These are phyloP conservation scores for Zygoascus tannicola DNA, from an alignment of 805 yeast genomes.

Conservation along the genomic window DNA sequence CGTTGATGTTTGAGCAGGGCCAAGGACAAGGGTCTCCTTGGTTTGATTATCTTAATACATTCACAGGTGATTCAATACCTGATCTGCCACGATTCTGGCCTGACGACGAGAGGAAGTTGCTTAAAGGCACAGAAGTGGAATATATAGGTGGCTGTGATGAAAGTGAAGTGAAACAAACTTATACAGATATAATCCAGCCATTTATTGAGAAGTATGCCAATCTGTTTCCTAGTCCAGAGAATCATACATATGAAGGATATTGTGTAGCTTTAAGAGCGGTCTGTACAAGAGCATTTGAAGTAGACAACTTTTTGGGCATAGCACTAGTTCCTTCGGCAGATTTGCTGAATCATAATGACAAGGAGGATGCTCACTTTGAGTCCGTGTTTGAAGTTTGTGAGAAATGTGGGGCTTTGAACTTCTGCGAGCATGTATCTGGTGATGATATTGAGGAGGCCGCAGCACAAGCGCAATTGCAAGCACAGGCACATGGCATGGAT, in stretches of 20 bases:
- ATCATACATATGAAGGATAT: conserved; percentile 24
- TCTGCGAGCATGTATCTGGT: conserved; percentile 32
- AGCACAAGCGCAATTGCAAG: too few species aligned
- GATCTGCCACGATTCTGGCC: conserved; percentile 62
- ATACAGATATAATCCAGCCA: conserved; percentile 29
- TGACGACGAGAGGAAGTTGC: conserved; percentile 32
- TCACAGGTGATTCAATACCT: conserved; percentile 6
- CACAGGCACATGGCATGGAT: too few species aligned
- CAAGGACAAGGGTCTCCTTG: conserved; percentile 67
- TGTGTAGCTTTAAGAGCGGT: conserved; percentile 48
- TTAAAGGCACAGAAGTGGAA: conserved; percentile 56
- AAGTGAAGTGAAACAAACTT: conserved; percentile 34
- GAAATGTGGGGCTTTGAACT: conserved; percentile 38
- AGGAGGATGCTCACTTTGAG: conserved; percentile 62
- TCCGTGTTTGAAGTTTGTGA: conserved; percentile 44
- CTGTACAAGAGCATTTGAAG: conserved; percentile 70
- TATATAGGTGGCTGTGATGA: conserved; percentile 50
- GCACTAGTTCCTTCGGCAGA: conserved; percentile 90
- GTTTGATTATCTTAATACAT: conserved; percentile 50
- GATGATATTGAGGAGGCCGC: conserved; percentile 1
- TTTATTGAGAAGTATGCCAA: conserved; percentile 15
- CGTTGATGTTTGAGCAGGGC: conserved; percentile 62
- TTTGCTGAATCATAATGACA: conserved; percentile 63
- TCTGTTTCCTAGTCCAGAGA: conserved; percentile 12
- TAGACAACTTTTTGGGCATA: conserved; percentile 65